Evolutionary conservation across 1,284 basidiomycete genomes (phyloP), one percentile per base, ranked within the genome.

Genomic region (Pascua sp.): DNA sequence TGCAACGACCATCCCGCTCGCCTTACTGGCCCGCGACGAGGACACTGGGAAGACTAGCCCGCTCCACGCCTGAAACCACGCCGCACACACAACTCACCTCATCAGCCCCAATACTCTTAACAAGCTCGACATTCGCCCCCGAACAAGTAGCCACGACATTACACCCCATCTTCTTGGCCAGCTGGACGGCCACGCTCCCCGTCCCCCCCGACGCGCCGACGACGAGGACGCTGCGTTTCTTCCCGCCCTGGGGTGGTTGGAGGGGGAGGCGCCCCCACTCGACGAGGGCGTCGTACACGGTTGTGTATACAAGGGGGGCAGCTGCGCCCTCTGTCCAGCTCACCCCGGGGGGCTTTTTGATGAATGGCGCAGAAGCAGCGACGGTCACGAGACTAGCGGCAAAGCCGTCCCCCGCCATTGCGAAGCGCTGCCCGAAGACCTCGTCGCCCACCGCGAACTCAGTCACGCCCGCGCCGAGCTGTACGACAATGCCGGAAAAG

Each of bases 161-260:
- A 43, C 82, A 80, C 1, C 84, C 84, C 58, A 80, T 78, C 2
- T 80, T 78, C 63, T 85, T 86, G 3, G 85, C 85, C 15, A 87
- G 75, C 65, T 88, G 86, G 43, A 87, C 83, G 0, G 84, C 86
- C 57, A 81, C 81, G 16, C 80, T 77, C 0, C 86, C 87, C 2
- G 87, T 85, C 4, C 81, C 75, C 2, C 84, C 82, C 16, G 82
- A 84, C 0, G 85, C 87, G 0, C 87, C 87, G 47, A 86, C 84
- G 59, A 89, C 78, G 59, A 88, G 81, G 5, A 89, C 75, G 0
- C 36, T 38, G 24, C 24, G 24, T 7, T 7, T 32, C 24, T 32
- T 32, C 24, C 24, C 24, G 4, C 24, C 24, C 3, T n/a, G n/a
- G n/a, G n/a, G n/a, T n/a, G 24, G 7, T 32, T 7, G 24, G 43